These are phyloP conservation scores for Quercus aquifolioides DNA, from an alignment of 306 rosid species.

Conservation along the genomic window DNA sequence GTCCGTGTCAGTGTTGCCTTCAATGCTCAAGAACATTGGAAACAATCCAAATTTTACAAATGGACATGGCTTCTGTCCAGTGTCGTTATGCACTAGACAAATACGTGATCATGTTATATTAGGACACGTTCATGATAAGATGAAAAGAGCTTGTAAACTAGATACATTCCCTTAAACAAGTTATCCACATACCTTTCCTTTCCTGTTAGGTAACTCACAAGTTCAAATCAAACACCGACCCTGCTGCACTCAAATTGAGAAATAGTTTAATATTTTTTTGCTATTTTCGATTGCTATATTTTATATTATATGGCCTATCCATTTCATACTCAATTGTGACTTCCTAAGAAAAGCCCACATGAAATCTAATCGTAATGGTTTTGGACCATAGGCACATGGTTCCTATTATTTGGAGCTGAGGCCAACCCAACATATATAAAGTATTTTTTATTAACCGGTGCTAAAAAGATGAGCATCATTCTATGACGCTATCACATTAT, in stretches of 20 bases:
- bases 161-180: conserved; percentile 13
- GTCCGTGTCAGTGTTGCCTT: too few relatives aligned
- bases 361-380: conserved; percentile 52
- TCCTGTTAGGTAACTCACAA: conserved; percentile 1
- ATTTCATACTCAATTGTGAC: conserved; percentile 15
- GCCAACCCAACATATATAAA: conserved; percentile 13
- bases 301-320: not conserved
- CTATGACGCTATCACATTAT: conserved; percentile 12
- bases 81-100: too few relatives aligned
- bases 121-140: not conserved
- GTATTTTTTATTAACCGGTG: conserved; percentile 7
- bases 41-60: too few relatives aligned
- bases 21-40: too few relatives aligned
- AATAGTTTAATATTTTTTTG: conserved; percentile 9
- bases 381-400: conserved; percentile 53
- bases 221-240: conserved; percentile 14
- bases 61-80: too few relatives aligned
- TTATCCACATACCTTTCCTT: conserved; percentile 2
- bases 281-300: not conserved
- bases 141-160: not conserved
- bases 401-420: conserved; percentile 30
- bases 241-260: conserved; percentile 14
- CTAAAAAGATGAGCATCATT: conserved; percentile 6
- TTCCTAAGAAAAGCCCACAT: conserved; percentile 36
- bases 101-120: too few relatives aligned